A percentile compares a stretch with the other conserved stretches of the same genome.
phyloP scores from a whole-genome alignment of 176 grass and related monocot species.

The Musa acuminata region DNA sequence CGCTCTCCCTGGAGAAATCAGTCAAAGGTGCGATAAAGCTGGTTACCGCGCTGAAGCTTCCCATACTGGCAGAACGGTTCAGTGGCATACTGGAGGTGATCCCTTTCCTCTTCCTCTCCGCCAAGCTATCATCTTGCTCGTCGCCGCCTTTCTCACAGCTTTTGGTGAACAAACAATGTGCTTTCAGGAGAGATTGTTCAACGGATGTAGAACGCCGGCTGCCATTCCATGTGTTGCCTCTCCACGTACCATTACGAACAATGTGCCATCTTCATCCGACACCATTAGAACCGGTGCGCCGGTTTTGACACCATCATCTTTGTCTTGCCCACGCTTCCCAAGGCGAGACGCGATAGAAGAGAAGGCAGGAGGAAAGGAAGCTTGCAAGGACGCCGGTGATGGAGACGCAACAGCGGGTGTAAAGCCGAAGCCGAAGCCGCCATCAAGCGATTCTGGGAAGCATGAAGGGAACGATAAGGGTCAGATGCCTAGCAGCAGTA shows the following conservation, averaged over 20 bases:
- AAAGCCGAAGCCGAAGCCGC: background rate
- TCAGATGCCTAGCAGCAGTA: background rate
- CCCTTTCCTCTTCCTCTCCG: background rate
- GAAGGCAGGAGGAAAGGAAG: slow-evolving; percentile 19
- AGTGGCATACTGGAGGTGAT: slow-evolving; percentile 72
- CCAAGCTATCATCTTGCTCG: too few species aligned
- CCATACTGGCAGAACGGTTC: slow-evolving; percentile 82
- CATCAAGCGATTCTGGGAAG: background rate
- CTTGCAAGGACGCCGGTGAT: background rate
- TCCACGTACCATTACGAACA: background rate
- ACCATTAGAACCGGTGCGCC: slow-evolving; percentile 8
- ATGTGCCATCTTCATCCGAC: slow-evolving; percentile 12
- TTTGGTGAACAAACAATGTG: background rate
- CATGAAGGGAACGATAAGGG: background rate
- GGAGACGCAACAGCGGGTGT: background rate
- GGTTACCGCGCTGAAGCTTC: slow-evolving; percentile 77
- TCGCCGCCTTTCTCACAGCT: too few species aligned
- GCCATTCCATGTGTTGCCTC: slow-evolving; percentile 2
- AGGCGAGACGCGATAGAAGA: slow-evolving; percentile 13
- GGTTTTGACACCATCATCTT: slow-evolving; percentile 9
- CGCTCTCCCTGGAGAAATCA: slow-evolving; percentile 75
- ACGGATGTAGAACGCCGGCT: slow-evolving; percentile 17
- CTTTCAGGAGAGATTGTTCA: slow-evolving; percentile 72
- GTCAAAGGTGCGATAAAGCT: slow-evolving; percentile 83
- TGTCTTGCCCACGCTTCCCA: slow-evolving; percentile 7